These are phyloP conservation scores for Protostelium mycophagum DNA, from an alignment of 78 protist species.

Conservation along the genomic window DNA sequence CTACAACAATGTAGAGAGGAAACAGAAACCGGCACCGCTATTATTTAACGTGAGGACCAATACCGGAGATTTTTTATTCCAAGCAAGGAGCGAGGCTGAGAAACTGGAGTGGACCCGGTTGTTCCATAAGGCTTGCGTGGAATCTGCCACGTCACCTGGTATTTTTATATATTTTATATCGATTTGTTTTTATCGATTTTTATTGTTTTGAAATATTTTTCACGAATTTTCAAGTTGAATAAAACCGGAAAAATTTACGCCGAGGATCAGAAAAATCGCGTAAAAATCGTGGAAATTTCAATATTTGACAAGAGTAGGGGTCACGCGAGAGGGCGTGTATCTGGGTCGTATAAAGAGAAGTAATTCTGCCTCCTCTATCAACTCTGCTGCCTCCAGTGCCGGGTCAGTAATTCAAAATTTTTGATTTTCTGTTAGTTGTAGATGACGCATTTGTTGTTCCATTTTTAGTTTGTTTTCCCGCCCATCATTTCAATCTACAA, in stretches of 20 bases:
- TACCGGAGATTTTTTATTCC: background rate
- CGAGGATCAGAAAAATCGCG: no score
- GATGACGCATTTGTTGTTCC: no score
- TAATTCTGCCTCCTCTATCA: background rate
- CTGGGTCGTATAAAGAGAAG: background rate
- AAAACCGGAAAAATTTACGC: no score
- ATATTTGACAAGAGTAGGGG: background rate
- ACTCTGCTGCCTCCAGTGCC: no score
- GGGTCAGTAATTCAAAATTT: no score
- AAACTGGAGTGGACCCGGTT: background rate
- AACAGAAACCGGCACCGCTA: background rate
- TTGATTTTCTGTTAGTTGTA: no score
- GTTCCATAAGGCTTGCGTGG: background rate
- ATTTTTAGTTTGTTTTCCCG: no score
- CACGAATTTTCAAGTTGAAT: no score
- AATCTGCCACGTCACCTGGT: background rate
- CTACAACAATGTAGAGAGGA: background rate
- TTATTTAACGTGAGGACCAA: background rate
- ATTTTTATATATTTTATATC: no score
- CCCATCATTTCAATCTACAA: no score
- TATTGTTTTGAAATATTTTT: no score
- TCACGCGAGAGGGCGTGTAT: background rate
- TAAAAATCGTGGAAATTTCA: background rate
- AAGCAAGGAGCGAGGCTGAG: background rate
- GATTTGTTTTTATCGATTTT: no score